Base-by-base conservation (phyloP, 345 rosid species). In the Camelina hispida region DNA sequence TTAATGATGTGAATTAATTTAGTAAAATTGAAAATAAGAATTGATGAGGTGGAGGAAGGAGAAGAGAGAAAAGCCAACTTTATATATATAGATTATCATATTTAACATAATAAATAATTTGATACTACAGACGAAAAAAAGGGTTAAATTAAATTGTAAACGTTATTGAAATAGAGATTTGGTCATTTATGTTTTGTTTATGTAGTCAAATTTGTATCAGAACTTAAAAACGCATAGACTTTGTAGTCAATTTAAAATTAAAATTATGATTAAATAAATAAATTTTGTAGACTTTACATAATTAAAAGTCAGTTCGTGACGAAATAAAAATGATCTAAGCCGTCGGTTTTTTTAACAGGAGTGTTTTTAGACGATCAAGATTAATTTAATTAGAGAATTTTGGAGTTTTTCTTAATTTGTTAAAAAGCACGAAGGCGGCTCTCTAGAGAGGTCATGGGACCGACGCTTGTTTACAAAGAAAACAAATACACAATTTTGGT, bases 401-500 rank as follows among this genome's bases (percentile, higher is more conserved):
- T 44, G 23, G 53, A 60, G 30, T 43, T 56, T 43, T 56, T n/a
- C 20, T 43, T 7, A 46, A 65, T 15, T 15, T 50, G 22, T 34
- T 35, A 38, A 22, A 22, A 73, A 16, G 17, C 25, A 30, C 7
- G 10, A 65, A 32, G 65, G 47, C 65, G 71, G 59, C 58, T 55
- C 23, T 17, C 10, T 6, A 34, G 7, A 34, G 9, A 3, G 42
- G 46, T 54, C 47, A 28, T 18, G 20, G 77, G 9, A 38, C 30
- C 13, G 13, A 38, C 43, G 32, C 25, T 22, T 71, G 13, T 61
- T 58, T 32, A 70, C n/a, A 44, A 16, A 16, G 3, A 28, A 10
- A 54, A 44, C 2, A 44, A 2, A 4, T 43, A 13, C 4, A 12
- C 13, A 30, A 16, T 7, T 69, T 43, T 56, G 2, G 13, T 69